phyloP scores from a whole-genome alignment of 805 yeast genomes.

The Helenozyma baotianmanensis region DNA sequence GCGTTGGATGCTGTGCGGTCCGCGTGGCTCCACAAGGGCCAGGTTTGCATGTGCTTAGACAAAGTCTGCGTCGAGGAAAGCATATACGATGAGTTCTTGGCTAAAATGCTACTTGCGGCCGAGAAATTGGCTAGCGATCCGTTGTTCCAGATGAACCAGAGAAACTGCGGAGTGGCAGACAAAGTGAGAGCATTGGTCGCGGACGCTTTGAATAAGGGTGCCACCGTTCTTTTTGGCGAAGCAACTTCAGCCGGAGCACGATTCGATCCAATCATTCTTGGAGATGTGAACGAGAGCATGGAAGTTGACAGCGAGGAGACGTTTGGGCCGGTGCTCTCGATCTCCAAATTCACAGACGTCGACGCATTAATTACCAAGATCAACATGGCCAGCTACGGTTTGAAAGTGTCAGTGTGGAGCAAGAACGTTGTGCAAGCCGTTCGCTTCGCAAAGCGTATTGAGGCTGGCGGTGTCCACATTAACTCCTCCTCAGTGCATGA shows the following conservation, averaged over 20 bases:
- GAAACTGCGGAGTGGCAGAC: slow-evolving; percentile 22
- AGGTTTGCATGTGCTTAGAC: slow-evolving; percentile 46
- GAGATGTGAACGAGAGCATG: slow-evolving; percentile 27
- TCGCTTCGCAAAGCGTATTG: slow-evolving; percentile 28
- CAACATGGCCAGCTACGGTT: slow-evolving; percentile 25
- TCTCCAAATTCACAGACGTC: slow-evolving; percentile 21
- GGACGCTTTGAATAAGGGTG: slow-evolving; percentile 38
- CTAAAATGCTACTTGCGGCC: slow-evolving; percentile 15
- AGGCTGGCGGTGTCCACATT: slow-evolving; percentile 39
- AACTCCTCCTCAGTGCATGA: slow-evolving; percentile 30
- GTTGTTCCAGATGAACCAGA: slow-evolving; percentile 23
- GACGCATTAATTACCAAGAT: slow-evolving; percentile 5
- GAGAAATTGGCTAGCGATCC: slow-evolving; percentile 10
- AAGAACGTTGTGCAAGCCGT: slow-evolving; percentile 30
- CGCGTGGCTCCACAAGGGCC: slow-evolving; percentile 43
- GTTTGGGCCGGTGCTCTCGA: slow-evolving; percentile 41
- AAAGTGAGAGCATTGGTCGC: slow-evolving; percentile 23
- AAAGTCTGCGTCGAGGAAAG: slow-evolving; percentile 31
- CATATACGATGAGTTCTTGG: slow-evolving; percentile 26
- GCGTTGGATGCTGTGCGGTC: slow-evolving; percentile 24
- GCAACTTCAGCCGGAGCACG: background rate
- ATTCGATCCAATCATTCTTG: slow-evolving; percentile 28
- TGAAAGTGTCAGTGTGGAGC: slow-evolving; percentile 43
- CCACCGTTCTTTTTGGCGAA: slow-evolving; percentile 24
- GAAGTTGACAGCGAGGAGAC: slow-evolving; percentile 27